Evolutionary conservation across 2,329 filamentous ascomycete genomes (phyloP).

Genomic region (Phaeophleospora eucalypticola): DNA sequence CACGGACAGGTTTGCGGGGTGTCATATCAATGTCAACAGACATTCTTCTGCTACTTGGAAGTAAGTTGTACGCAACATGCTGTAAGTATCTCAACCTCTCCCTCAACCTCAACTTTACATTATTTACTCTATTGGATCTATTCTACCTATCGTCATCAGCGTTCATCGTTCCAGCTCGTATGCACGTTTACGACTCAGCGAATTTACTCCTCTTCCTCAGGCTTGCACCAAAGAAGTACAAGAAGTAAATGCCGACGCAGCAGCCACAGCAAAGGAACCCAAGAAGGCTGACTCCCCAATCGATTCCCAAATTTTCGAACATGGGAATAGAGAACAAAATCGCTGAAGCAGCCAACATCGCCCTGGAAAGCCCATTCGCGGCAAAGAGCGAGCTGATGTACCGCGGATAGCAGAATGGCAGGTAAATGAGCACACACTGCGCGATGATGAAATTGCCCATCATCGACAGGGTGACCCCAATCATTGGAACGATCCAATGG

Average conservation of each 20-base stretch:
- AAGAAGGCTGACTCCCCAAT: not conserved
- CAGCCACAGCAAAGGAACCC: slow-evolving; percentile 5
- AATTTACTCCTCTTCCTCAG: not conserved
- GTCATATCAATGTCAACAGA: no score
- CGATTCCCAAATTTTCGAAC: slow-evolving; percentile 3
- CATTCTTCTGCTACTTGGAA: no score
- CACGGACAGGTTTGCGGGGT: no score
- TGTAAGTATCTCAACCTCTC: no score
- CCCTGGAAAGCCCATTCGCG: not conserved
- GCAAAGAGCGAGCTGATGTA: not conserved
- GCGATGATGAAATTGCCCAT: slow-evolving; percentile 36
- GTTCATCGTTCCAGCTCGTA: no score
- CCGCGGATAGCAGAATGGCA: not conserved
- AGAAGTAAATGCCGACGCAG: slow-evolving; percentile 1
- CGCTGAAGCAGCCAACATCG: slow-evolving; percentile 32
- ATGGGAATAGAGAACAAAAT: slow-evolving; percentile 34
- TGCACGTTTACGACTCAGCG: not conserved
- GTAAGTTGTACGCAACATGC: no score
- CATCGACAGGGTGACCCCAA: not conserved
- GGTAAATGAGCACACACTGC: slow-evolving; percentile 24
- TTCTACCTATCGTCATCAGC: no score
- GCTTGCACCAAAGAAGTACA: not conserved
- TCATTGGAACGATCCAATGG: slow-evolving; percentile 3
- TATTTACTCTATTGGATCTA: no score
- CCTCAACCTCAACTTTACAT: no score